A percentile compares a stretch with the other conserved stretches of the same genome.
Conservation (phyloP, 306 rosid genomes). For the Malus fusca region DNA sequence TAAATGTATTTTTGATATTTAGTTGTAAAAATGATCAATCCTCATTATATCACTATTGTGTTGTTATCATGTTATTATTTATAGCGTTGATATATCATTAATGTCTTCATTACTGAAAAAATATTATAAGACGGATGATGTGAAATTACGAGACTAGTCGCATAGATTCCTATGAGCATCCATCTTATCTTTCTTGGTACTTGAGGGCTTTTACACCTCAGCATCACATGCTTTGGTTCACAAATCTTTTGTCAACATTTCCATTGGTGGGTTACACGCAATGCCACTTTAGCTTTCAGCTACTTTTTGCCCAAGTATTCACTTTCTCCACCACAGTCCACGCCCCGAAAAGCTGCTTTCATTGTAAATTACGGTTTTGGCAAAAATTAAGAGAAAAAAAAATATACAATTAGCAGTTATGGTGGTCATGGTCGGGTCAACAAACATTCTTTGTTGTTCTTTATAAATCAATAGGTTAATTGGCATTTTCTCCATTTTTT, state of each 20-base stretch:
- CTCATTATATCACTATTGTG: too few species aligned
- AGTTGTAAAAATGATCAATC: too few species aligned
- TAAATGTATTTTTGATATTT: too few species aligned
- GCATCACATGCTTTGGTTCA: constrained; percentile 41
- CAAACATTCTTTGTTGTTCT: constrained; percentile 4
- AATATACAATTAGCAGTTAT: background rate
- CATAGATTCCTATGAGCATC: constrained; percentile 10
- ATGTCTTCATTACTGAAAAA: too few species aligned
- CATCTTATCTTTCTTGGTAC: constrained; percentile 12
- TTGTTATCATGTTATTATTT: too few species aligned
- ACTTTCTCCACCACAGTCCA: background rate
- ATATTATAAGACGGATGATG: too few species aligned
- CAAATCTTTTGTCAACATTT: constrained; percentile 2
- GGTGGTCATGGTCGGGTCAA: constrained; percentile 17
- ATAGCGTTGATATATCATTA: too few species aligned
- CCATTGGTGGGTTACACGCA: constrained; percentile 41
- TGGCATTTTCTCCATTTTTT: background rate
- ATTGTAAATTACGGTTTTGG: background rate
- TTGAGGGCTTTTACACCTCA: constrained; percentile 35
- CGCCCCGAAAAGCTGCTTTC: background rate
- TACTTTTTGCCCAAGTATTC: background rate
- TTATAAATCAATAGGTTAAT: background rate
- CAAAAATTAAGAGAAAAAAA: background rate
- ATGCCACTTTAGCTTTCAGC: constrained; percentile 25
- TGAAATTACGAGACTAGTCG: background rate